A percentile compares a stretch with the other conserved stretches of the same genome.
Conservation (phyloP, 495 filamentous ascomycete genomes). For the Rhypophila decipiens region DNA sequence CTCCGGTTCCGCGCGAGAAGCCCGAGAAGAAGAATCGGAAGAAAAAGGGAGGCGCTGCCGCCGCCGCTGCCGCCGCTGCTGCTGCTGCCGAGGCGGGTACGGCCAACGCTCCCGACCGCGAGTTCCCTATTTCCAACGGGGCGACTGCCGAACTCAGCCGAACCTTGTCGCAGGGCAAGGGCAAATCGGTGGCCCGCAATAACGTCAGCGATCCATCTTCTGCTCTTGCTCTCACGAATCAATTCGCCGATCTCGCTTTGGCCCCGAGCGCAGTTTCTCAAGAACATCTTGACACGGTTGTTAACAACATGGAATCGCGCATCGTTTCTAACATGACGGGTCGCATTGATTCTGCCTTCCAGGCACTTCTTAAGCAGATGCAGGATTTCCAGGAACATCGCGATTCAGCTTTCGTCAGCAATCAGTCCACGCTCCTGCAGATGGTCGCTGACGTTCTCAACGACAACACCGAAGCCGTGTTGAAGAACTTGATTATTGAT, state of each 20-base stretch:
- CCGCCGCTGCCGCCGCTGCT: slow-evolving; percentile 8
- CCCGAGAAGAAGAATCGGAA: slow-evolving; percentile 41
- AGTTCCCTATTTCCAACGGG: slow-evolving; percentile 13
- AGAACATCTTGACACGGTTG: slow-evolving; percentile 37
- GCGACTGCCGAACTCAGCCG: slow-evolving; percentile 16
- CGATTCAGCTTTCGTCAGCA: slow-evolving; percentile 25
- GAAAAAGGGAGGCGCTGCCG: slow-evolving; percentile 33
- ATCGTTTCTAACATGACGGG: slow-evolving; percentile 37
- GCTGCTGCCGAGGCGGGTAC: slow-evolving; percentile 23
- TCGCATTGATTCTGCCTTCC: slow-evolving; percentile 36
- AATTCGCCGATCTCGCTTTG: slow-evolving; percentile 8
- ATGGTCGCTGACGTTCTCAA: slow-evolving; percentile 82
- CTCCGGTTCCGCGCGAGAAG: slow-evolving; percentile 36
- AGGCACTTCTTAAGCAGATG: slow-evolving; percentile 36
- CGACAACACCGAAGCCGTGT: slow-evolving; percentile 79
- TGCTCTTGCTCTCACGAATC: slow-evolving; percentile 9
- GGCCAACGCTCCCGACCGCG: slow-evolving; percentile 5
- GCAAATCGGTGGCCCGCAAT: slow-evolving; percentile 18
- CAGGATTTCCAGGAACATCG: slow-evolving; percentile 23
- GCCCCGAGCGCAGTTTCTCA: slow-evolving; percentile 22
- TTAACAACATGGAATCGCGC: slow-evolving; percentile 40
- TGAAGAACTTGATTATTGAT: slow-evolving; percentile 60
- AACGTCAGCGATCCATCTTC: not conserved
- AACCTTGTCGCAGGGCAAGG: slow-evolving; percentile 19
- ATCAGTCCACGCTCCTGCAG: slow-evolving; percentile 56